phyloP scores from a whole-genome alignment of 1,284 basidiomycete genomes.

The Apiotrichum gracile region DNA sequence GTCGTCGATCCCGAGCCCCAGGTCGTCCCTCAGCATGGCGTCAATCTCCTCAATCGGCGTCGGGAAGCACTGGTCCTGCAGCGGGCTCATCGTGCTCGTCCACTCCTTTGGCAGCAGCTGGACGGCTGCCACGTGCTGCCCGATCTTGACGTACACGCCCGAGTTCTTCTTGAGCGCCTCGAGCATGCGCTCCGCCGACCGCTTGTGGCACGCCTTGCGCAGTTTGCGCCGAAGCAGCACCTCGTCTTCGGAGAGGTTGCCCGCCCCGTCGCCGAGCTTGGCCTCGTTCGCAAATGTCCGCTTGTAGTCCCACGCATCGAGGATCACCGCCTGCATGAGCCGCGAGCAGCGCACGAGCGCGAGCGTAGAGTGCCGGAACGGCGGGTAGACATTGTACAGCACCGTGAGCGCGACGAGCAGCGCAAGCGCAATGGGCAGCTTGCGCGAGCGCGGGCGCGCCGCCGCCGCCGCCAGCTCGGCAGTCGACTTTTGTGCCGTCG shows the following conservation, averaged over 20 bases:
- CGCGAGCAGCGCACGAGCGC: slow-evolving; percentile 62
- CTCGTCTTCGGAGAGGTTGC: slow-evolving; percentile 50
- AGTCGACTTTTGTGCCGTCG: no score
- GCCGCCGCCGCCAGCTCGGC: no score
- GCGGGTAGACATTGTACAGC: slow-evolving; percentile 46
- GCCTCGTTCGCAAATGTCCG: slow-evolving; percentile 56
- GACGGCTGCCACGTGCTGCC: slow-evolving; percentile 71
- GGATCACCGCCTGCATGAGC: slow-evolving; percentile 49
- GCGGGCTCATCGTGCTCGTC: slow-evolving; percentile 57
- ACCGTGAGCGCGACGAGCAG: slow-evolving; percentile 31
- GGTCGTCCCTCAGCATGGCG: slow-evolving; percentile 38
- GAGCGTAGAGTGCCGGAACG: slow-evolving; percentile 48
- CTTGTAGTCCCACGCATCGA: slow-evolving; percentile 76
- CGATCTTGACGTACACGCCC: slow-evolving; percentile 52
- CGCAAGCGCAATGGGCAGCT: slow-evolving; percentile 7
- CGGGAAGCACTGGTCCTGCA: slow-evolving; percentile 65
- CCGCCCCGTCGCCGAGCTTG: slow-evolving; percentile 20
- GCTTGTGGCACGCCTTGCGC: slow-evolving; percentile 69
- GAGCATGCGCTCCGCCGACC: slow-evolving; percentile 71
- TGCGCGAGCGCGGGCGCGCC: not conserved
- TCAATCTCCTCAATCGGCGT: slow-evolving; percentile 41
- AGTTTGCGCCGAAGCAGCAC: slow-evolving; percentile 52
- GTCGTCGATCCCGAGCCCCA: slow-evolving; percentile 41
- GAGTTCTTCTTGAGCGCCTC: slow-evolving; percentile 80
- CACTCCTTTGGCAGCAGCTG: slow-evolving; percentile 72